Base-by-base conservation (phyloP, 202 grass and related monocot genomes). In the Digitaria exilis region DNA sequence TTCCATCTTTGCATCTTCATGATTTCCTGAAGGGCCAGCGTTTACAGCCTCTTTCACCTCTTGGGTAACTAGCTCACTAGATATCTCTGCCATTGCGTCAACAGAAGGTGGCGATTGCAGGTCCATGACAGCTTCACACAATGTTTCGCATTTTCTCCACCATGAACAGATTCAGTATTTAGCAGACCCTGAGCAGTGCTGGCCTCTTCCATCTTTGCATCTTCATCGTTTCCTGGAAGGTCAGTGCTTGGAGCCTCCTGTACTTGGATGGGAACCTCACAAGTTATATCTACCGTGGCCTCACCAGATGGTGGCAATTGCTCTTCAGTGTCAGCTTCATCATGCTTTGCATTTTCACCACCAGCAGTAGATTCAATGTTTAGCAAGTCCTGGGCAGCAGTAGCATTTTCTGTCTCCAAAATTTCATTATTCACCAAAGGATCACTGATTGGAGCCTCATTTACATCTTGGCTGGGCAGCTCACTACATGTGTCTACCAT, bases 361-460 rank as follows among this genome's bases (percentile, higher is more conserved):
- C 9, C 37, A 61, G 14, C 39, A 30, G 43, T 11, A 59, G 50
- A 11, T 54, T 67, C 59, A 12, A 31, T 64, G 24, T 32, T 74
- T 18, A 60, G 37, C 66, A 58, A 10, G 34, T 5, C 50, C 71
- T 73, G 71, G 49, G 15, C 25, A 49, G 68, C 18, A n/a, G 57
- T 14, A 62, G 29, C 12, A 48, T 63, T 45, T 50, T 48, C 12
- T 2, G 19, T 30, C 37, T 77, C 43, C 0, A 9, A 54, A 39
- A 25, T 48, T 64, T 65, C 57, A 65, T 29, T 48, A 74, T 51
- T 14, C 17, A 19, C 26, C 13, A 7, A 22, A 25, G 39, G 68
- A 25, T 73, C 68, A 39, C 30, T 39, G 69, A 29, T 62, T 48
- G 43, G 57, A 71, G 55, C 56, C 46, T 74, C 80, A 37, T 44